Conservation (phyloP, 2,329 filamentous ascomycete species). For the Penicillium crustosum region DNA sequence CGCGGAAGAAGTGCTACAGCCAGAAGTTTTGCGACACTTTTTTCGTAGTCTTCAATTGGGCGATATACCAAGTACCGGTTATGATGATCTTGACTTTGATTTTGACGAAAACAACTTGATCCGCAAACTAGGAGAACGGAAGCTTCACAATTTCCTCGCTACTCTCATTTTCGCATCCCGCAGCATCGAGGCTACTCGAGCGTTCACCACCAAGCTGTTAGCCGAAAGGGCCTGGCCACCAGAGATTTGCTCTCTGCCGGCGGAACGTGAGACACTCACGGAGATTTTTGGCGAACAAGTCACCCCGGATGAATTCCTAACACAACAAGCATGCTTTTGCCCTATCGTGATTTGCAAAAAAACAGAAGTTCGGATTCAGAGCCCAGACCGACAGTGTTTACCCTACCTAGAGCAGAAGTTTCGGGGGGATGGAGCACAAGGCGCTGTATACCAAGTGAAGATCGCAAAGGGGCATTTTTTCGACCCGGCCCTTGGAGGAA, state of each 20-base stretch:
- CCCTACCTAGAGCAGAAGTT: background rate
- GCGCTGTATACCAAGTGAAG: background rate
- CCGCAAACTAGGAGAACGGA: background rate
- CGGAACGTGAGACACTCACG: background rate
- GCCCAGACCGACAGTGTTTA: background rate
- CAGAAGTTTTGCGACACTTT: background rate
- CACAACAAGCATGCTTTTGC: background rate
- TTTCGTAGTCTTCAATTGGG: background rate
- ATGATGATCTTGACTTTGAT: background rate
- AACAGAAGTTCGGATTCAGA: background rate
- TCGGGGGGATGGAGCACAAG: background rate
- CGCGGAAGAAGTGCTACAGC: background rate
- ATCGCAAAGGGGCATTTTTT: background rate
- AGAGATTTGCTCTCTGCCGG: background rate
- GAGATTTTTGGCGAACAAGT: background rate
- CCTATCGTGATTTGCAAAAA: background rate
- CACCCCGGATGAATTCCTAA: background rate
- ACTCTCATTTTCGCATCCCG: background rate
- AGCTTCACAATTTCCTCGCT: background rate
- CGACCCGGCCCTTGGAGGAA: background rate
- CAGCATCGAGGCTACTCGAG: background rate
- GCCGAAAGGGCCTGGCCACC: background rate
- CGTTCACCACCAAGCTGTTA: background rate
- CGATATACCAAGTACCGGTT: background rate
- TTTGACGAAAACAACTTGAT: background rate